Evolutionary conservation across 345 rosid genomes (phyloP).

Genomic region (Populus nigra): DNA sequence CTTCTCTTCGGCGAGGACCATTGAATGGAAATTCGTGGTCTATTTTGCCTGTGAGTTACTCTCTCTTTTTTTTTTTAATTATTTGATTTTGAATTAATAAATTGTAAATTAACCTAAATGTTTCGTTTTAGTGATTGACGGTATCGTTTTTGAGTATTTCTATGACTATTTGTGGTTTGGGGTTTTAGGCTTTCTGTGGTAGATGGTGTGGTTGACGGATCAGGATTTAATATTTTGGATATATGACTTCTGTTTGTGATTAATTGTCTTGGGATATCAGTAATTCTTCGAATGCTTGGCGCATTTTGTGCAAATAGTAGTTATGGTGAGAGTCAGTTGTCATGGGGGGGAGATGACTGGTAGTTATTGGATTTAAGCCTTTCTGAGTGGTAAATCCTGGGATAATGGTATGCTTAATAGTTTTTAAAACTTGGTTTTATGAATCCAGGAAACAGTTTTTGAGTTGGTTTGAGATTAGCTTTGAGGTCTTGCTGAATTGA

Average conservation of each 20-base stretch:
- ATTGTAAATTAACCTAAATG: background rate
- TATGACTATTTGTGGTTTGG: background rate
- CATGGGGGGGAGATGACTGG: background rate
- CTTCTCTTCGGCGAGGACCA: slow-evolving; percentile 52
- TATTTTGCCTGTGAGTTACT: background rate
- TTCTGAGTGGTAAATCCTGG: background rate
- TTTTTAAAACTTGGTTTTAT: too few species aligned
- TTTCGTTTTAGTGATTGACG: background rate
- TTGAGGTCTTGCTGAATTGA: background rate
- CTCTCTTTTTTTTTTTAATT: background rate
- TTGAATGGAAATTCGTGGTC: background rate
- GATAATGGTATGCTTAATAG: background rate
- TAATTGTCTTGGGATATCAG: background rate
- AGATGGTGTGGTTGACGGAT: background rate
- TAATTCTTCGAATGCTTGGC: background rate
- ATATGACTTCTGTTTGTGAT: background rate
- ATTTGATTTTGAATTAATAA: background rate
- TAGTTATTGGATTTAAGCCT: background rate
- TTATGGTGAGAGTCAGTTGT: background rate
- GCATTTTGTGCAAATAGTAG: background rate
- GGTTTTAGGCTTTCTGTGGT: background rate
- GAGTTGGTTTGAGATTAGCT: background rate
- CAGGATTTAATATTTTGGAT: background rate
- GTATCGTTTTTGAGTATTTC: background rate
- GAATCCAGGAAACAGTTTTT: background rate